Conservation (phyloP, 352 stramenopile genomes). For the Phytophthora sp. region DNA sequence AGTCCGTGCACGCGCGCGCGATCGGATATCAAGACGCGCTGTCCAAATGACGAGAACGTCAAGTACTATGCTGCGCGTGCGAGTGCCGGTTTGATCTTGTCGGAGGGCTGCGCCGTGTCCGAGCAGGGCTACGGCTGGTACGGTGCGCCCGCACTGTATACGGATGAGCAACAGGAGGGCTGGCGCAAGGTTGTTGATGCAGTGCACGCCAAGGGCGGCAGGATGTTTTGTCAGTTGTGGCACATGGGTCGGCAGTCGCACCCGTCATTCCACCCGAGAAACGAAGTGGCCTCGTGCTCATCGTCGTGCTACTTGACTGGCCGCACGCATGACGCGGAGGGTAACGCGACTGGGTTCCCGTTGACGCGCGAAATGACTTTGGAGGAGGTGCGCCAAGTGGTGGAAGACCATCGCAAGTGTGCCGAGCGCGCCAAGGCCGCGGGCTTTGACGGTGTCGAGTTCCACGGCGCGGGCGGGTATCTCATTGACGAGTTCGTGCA, state of each 20-base stretch:
- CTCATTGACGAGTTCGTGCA: slow-evolving; percentile 91
- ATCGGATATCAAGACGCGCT: slow-evolving; percentile 29
- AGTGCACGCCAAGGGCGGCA: slow-evolving; percentile 26
- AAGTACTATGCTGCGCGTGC: slow-evolving; percentile 34
- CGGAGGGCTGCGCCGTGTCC: slow-evolving; percentile 31
- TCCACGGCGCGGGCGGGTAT: slow-evolving; percentile 91
- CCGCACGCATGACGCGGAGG: slow-evolving; percentile 35
- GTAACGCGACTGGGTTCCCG: slow-evolving; percentile 30
- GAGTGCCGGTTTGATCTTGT: slow-evolving; percentile 31
- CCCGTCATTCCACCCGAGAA: slow-evolving; percentile 30
- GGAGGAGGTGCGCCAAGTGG: slow-evolving; percentile 68
- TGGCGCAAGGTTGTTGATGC: slow-evolving; percentile 28
- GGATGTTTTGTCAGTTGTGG: slow-evolving; percentile 81
- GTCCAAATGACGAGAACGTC: slow-evolving; percentile 41
- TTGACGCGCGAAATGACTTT: slow-evolving; percentile 59
- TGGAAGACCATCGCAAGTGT: slow-evolving; percentile 70
- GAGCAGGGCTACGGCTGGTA: slow-evolving; percentile 37
- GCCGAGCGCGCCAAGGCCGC: slow-evolving; percentile 67
- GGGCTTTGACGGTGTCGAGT: slow-evolving; percentile 58
- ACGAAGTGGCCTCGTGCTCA: slow-evolving; percentile 54
- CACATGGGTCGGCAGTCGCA: slow-evolving; percentile 67
- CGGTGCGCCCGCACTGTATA: slow-evolving; percentile 51
- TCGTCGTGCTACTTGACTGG: slow-evolving; percentile 40
- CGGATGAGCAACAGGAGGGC: slow-evolving; percentile 24
- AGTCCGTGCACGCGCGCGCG: slow-evolving; percentile 44